Evolutionary conservation across 345 rosid genomes (phyloP).

Genomic region (Isatis tinctoria): DNA sequence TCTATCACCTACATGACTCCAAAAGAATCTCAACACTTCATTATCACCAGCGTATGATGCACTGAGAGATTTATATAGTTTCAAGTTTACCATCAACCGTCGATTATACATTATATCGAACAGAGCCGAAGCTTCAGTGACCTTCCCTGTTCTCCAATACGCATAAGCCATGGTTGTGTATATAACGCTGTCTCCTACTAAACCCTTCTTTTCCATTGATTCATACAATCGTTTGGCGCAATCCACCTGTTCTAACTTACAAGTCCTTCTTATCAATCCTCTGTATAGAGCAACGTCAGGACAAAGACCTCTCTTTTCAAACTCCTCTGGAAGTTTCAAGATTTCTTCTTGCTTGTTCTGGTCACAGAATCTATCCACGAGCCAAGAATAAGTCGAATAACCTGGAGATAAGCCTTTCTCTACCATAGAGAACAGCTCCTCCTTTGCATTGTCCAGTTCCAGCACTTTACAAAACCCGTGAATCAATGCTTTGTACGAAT

Average conservation of each 20-base stretch:
- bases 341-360: conserved; percentile 49
- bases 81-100: conserved; percentile 68
- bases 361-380: conserved; percentile 65
- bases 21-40: conserved; percentile 52
- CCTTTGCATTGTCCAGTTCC: conserved; percentile 72
- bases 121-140: conserved; percentile 43
- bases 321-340: conserved; percentile 52
- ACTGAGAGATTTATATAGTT: conserved; percentile 52
- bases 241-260: conserved; percentile 62
- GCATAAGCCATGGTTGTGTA: conserved; percentile 65
- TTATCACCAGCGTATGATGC: conserved; percentile 61
- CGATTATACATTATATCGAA: conserved; percentile 71
- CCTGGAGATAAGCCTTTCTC: conserved; percentile 74
- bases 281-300: conserved; percentile 64
- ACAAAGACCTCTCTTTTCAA: conserved; percentile 50
- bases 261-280: conserved; percentile 81
- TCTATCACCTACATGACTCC: conserved; percentile 66
- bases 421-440: conserved; percentile 62
- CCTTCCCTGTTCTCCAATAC: conserved; percentile 75
- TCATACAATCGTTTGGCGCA: conserved; percentile 47
- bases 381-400: conserved; percentile 74
- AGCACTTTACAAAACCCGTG: conserved; percentile 76
- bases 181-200: conserved; percentile 67
- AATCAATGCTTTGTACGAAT: conserved; percentile 71
- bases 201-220: conserved; percentile 64